Conservation (phyloP, 768 basidiomycete species). For the Lactarius sanguifluus region DNA sequence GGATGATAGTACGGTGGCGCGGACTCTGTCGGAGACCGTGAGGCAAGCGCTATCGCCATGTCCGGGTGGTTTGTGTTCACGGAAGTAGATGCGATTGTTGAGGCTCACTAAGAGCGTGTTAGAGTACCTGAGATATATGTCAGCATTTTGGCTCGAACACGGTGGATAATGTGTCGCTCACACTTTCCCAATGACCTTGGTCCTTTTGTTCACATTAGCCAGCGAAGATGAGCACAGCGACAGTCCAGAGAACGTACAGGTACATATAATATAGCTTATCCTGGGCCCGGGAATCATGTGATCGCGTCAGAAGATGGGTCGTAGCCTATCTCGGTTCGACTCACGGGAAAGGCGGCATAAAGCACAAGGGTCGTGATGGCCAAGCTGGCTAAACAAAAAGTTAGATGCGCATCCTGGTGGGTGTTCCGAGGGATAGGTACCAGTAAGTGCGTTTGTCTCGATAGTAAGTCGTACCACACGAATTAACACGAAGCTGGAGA, state of each 20-base stretch:
- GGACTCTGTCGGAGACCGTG: not conserved
- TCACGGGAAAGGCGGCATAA: not conserved
- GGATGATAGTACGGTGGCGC: not conserved
- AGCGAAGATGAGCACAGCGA: not conserved
- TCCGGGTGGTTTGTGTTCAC: not conserved
- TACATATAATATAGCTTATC: not conserved
- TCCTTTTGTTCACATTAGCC: not conserved
- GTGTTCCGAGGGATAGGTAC: not conserved
- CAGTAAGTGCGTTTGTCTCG: not conserved
- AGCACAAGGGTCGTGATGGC: not conserved
- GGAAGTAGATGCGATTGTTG: conserved; percentile 1
- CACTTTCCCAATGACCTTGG: not conserved
- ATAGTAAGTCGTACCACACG: not conserved
- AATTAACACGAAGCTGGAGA: not conserved
- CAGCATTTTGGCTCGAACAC: not conserved
- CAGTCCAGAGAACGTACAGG: not conserved
- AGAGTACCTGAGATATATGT: not conserved
- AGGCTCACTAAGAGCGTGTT: not conserved
- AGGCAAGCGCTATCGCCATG: not conserved
- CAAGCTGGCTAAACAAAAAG: not conserved
- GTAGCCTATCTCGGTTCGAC: not conserved
- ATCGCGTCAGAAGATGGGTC: not conserved
- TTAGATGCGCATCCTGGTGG: not conserved
- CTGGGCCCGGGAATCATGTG: not conserved
- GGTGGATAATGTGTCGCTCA: not conserved